These are phyloP conservation scores for Tephrocybe sp. DNA, from an alignment of 768 basidiomycete species.

Conservation along the genomic window DNA sequence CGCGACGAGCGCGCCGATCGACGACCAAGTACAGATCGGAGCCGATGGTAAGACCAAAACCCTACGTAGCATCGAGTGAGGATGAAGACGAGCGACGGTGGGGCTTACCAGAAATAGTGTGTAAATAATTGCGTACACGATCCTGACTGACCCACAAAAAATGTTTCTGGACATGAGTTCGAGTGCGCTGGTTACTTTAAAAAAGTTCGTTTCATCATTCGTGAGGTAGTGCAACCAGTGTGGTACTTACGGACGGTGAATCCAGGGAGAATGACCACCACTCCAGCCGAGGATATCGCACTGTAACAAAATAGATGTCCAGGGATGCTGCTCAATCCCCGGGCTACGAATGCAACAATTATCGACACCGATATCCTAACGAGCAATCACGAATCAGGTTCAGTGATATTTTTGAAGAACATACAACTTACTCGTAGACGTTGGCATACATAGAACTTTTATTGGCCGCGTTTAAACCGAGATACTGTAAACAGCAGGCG, in stretches of 20 bases:
- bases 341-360: slow-evolving; percentile 78
- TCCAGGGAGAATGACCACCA: slow-evolving; percentile 88
- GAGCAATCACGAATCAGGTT: not conserved
- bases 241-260: slow-evolving; percentile 71
- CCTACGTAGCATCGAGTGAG: slow-evolving; percentile 36
- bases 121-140: slow-evolving; percentile 86
- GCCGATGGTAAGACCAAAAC: slow-evolving; percentile 81
- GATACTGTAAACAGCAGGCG: slow-evolving; percentile 69
- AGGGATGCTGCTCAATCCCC: slow-evolving; percentile 73
- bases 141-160: slow-evolving; percentile 76
- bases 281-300: slow-evolving; percentile 84
- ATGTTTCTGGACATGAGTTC: slow-evolving; percentile 81
- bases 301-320: slow-evolving; percentile 84
- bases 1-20: slow-evolving; percentile 51
- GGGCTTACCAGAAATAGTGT: slow-evolving; percentile 68
- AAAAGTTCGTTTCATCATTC: not conserved
- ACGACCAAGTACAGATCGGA: slow-evolving; percentile 78
- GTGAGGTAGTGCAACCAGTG: not conserved
- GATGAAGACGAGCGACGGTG: not conserved
- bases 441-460: slow-evolving; percentile 92
- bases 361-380: slow-evolving; percentile 80
- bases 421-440: slow-evolving; percentile 79
- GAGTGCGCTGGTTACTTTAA: slow-evolving; percentile 75
- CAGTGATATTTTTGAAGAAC: not conserved
- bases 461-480: slow-evolving; percentile 78